A percentile compares a stretch with the other conserved stretches of the same genome.
phyloP scores from a whole-genome alignment of 2,329 filamentous ascomycete genomes.

The Curvularia sp. region DNA sequence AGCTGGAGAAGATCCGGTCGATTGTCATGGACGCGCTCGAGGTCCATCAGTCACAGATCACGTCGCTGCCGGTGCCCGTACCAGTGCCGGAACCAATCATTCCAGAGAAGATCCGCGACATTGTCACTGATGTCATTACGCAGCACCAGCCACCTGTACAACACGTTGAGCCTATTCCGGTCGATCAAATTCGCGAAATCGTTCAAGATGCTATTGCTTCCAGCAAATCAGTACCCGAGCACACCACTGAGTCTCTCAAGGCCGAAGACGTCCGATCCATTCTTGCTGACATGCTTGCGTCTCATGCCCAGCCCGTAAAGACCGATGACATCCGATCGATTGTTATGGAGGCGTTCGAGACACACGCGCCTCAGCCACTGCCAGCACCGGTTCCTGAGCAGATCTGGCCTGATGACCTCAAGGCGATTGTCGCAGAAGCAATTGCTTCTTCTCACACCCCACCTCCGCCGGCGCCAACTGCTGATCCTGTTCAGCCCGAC shows the following conservation, averaged over 20 bases:
- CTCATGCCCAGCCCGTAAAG: slow-evolving; percentile 27
- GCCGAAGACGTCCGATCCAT: slow-evolving; percentile 40
- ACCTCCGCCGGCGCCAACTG: slow-evolving; percentile 25
- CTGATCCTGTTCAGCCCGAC: slow-evolving; percentile 43
- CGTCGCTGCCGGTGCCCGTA: slow-evolving; percentile 35
- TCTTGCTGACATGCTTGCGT: slow-evolving; percentile 32
- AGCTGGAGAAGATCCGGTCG: slow-evolving; percentile 76
- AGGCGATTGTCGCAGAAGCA: slow-evolving; percentile 49
- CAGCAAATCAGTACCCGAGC: slow-evolving; percentile 43
- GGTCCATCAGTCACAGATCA: slow-evolving; percentile 50
- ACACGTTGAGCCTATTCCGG: slow-evolving; percentile 30
- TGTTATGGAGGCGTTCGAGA: slow-evolving; percentile 40
- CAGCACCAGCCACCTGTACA: slow-evolving; percentile 47
- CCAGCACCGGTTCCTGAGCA: slow-evolving; percentile 38
- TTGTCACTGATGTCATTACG: slow-evolving; percentile 68
- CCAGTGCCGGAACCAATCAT: slow-evolving; percentile 37
- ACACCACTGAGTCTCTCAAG: slow-evolving; percentile 30
- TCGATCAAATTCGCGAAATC: slow-evolving; percentile 72
- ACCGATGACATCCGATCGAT: slow-evolving; percentile 37
- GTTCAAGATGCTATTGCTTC: slow-evolving; percentile 69
- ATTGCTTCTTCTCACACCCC: slow-evolving; percentile 33
- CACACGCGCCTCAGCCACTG: slow-evolving; percentile 36
- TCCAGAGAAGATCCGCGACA: slow-evolving; percentile 74
- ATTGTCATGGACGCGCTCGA: slow-evolving; percentile 68
- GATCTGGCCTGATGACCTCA: slow-evolving; percentile 58